Evolutionary conservation across 192 early-diverging fungal species (phyloP), one percentile per base, ranked within the genome.

Genomic region (Backusella australiensis): DNA sequence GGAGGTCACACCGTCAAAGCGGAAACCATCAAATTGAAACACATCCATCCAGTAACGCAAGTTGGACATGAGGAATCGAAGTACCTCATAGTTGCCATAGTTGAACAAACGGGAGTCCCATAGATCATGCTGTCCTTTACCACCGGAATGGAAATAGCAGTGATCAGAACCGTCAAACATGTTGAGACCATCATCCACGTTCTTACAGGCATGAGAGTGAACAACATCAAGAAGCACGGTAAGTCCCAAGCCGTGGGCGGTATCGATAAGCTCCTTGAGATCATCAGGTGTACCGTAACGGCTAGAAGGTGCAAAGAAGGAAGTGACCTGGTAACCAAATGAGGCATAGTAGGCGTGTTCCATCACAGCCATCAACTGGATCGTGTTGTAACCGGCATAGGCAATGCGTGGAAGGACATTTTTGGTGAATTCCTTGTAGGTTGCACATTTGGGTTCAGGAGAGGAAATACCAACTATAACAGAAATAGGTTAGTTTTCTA

Each of bases 321-420:
- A 95, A 38, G 97, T 97, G 67, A 99, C 97, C 80, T 99, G 97
- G 82, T 99, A 99, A 3, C 97, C 97, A 76, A 99, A 99, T 9
- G 93, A 94, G 44, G 96, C 97, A 76, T 98, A 99, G 84, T 99
- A 99, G 34, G 97, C 96, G 75, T 99, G 97, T 82, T 99, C 97
- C 97, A 98, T 98, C 65, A 99, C 84, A 41, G 97, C 97, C 93
- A 94, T 94, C 68, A 95, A 78, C 82, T 95, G 93, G 73, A 95
- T 90, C 0, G 91, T 86, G 82, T 95, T 95, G 85, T 94, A 95
- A 6, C 92, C 93, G 4, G 97, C 87, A 69, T 93, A 83, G 74
- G 85, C 85, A 83, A 99, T 97, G 72, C 95, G 89, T 39, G 94
- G 95, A 41, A 99, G 87, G 19, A 95, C 89, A 69, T 96, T 90